Evolutionary conservation across 164 flowering plant genomes (phyloP).

Genomic region (Annona squamosa): DNA sequence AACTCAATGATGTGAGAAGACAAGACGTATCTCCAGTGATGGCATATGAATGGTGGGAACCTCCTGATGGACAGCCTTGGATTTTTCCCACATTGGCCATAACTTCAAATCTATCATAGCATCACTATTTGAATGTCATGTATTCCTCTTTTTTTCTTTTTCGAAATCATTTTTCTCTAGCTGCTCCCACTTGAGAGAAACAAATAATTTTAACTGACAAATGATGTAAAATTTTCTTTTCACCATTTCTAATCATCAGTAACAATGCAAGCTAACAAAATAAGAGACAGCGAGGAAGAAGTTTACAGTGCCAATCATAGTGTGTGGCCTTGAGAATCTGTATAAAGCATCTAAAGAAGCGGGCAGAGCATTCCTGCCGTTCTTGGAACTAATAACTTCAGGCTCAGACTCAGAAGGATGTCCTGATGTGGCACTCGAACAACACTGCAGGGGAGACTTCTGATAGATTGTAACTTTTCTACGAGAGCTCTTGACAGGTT

Average conservation of each 20-base stretch:
- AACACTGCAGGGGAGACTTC: constrained; percentile 18
- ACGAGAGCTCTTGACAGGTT: constrained; percentile 8
- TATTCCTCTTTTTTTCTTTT: too few species aligned
- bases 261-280: not conserved
- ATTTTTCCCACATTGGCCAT: not conserved
- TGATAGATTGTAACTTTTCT: constrained; percentile 8
- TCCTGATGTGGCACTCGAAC: constrained; percentile 42
- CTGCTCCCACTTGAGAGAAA: too few species aligned
- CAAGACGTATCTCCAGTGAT: not conserved
- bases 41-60: not conserved
- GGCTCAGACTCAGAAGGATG: constrained; percentile 54
- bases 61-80: not conserved
- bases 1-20: not conserved
- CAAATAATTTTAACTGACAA: not conserved
- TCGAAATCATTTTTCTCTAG: not conserved
- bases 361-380: constrained; percentile 24
- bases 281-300: not conserved
- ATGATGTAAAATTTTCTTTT: not conserved
- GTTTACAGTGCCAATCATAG: constrained; percentile 91
- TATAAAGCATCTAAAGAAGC: constrained; percentile 57
- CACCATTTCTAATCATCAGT: not conserved
- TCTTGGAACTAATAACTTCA: constrained; percentile 33
- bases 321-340: constrained; percentile 87
- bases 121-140: not conserved
- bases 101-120: not conserved